Evolutionary conservation across 2,329 filamentous ascomycete genomes (phyloP).

Genomic region (Akanthomyces muscarius): DNA sequence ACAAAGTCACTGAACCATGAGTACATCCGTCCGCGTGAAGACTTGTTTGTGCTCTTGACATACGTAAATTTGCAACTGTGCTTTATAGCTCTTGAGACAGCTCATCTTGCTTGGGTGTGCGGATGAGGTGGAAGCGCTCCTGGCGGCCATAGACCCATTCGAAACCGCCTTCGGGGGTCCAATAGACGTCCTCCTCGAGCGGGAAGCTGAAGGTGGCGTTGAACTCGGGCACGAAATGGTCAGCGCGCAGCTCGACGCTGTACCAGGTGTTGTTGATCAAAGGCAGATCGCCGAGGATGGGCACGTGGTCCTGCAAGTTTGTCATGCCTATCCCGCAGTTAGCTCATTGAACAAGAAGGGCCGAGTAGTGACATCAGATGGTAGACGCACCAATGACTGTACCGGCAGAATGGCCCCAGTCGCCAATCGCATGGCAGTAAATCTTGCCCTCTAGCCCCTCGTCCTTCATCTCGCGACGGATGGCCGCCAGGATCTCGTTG

Average conservation of each 20-base stretch:
- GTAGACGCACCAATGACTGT: slow-evolving; percentile 40
- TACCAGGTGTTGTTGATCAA: slow-evolving; percentile 44
- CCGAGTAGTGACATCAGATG: not conserved
- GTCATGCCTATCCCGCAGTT: slow-evolving; percentile 39
- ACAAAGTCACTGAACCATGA: slow-evolving; percentile 13
- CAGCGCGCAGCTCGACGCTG: slow-evolving; percentile 47
- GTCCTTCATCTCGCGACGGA: slow-evolving; percentile 36
- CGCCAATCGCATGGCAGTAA: slow-evolving; percentile 47
- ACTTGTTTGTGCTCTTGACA: not conserved
- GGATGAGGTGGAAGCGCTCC: slow-evolving; percentile 40
- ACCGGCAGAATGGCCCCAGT: slow-evolving; percentile 48
- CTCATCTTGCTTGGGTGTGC: slow-evolving; percentile 9
- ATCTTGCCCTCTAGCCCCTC: slow-evolving; percentile 45
- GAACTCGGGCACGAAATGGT: slow-evolving; percentile 43
- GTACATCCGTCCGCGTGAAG: no score
- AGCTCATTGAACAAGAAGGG: no score
- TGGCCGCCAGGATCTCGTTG: slow-evolving; percentile 40
- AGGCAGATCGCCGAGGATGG: slow-evolving; percentile 43
- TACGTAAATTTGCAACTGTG: not conserved
- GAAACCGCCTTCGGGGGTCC: slow-evolving; percentile 38
- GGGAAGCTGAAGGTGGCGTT: slow-evolving; percentile 44
- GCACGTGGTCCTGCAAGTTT: slow-evolving; percentile 45
- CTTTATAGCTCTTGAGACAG: not conserved
- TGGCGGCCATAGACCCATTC: slow-evolving; percentile 48
- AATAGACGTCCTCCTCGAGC: slow-evolving; percentile 48